phyloP scores from a whole-genome alignment of 345 rosid species.

The Syzygium grande region DNA sequence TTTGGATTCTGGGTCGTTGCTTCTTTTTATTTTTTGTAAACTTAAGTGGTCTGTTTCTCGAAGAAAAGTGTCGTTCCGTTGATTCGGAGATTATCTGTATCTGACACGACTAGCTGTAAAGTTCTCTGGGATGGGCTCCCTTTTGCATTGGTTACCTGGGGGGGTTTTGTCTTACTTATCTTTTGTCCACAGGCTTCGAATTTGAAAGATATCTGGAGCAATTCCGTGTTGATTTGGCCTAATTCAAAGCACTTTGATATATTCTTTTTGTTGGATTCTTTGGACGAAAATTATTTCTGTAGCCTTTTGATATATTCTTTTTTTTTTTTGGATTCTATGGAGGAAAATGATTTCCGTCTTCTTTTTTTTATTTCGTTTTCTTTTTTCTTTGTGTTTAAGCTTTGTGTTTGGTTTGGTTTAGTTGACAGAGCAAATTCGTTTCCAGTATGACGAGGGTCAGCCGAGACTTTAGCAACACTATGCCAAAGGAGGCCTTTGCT shows the following conservation, averaged over 20 bases:
- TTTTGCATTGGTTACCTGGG: background rate
- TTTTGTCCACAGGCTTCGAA: background rate
- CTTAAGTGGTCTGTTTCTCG: background rate
- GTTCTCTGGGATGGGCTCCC: background rate
- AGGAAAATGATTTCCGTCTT: background rate
- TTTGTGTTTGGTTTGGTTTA: background rate
- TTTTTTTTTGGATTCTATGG: background rate
- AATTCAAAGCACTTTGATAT: background rate
- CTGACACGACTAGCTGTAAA: background rate
- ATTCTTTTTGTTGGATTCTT: background rate
- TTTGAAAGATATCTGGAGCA: background rate
- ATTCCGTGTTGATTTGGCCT: background rate
- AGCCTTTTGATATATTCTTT: background rate
- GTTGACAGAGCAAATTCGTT: background rate
- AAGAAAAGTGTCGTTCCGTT: background rate
- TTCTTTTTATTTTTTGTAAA: background rate
- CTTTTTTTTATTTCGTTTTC: no score
- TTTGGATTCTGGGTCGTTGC: background rate
- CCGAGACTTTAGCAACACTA: conserved; percentile 57
- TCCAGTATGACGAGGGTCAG: conserved; percentile 59
- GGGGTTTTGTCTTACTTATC: background rate
- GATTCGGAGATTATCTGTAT: background rate
- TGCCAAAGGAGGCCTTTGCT: conserved; percentile 55
- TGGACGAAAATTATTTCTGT: background rate
- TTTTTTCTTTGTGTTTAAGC: background rate